Conservation (phyloP, 192 early-diverging fungal species). For the Chytriomyces sp. region DNA sequence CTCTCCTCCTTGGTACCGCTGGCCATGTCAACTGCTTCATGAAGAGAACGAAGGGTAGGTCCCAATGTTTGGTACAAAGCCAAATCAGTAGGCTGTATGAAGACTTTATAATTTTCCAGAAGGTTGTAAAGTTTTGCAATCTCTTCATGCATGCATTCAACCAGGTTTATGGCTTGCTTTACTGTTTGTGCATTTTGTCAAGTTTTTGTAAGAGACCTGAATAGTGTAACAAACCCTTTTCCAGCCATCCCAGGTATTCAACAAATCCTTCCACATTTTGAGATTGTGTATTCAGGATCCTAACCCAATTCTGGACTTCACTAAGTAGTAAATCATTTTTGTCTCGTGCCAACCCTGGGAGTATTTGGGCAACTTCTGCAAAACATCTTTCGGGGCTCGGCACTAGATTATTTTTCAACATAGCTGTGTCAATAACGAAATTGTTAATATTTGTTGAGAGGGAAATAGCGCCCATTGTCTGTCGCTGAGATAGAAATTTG, state of each 20-base stretch:
- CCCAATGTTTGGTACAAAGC: slow-evolving; percentile 62
- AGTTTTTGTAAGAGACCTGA: slow-evolving; percentile 13
- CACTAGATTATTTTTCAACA: slow-evolving; percentile 54
- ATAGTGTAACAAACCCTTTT: slow-evolving; percentile 45
- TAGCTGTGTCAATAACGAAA: slow-evolving; percentile 54
- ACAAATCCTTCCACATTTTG: slow-evolving; percentile 61
- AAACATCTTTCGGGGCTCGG: slow-evolving; percentile 67
- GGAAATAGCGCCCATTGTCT: slow-evolving; percentile 51
- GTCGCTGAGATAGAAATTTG: slow-evolving; percentile 50
- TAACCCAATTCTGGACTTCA: slow-evolving; percentile 62
- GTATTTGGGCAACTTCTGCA: slow-evolving; percentile 52
- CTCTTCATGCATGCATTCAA: slow-evolving; percentile 53
- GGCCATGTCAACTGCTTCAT: slow-evolving; percentile 61
- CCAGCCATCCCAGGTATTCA: slow-evolving; percentile 64
- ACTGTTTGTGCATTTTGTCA: slow-evolving; percentile 34
- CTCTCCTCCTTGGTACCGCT: slow-evolving; percentile 62
- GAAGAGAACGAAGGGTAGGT: slow-evolving; percentile 57
- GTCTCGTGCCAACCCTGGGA: slow-evolving; percentile 58
- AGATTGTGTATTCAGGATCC: slow-evolving; percentile 55
- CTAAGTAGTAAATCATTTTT: slow-evolving; percentile 63
- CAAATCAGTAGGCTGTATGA: slow-evolving; percentile 60
- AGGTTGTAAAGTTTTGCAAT: slow-evolving; percentile 50
- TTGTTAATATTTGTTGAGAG: slow-evolving; percentile 52
- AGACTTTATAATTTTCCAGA: slow-evolving; percentile 54
- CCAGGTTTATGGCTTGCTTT: slow-evolving; percentile 42